Conservation (phyloP, 2,329 filamentous ascomycete genomes). For the Fusarium beomiforme region DNA sequence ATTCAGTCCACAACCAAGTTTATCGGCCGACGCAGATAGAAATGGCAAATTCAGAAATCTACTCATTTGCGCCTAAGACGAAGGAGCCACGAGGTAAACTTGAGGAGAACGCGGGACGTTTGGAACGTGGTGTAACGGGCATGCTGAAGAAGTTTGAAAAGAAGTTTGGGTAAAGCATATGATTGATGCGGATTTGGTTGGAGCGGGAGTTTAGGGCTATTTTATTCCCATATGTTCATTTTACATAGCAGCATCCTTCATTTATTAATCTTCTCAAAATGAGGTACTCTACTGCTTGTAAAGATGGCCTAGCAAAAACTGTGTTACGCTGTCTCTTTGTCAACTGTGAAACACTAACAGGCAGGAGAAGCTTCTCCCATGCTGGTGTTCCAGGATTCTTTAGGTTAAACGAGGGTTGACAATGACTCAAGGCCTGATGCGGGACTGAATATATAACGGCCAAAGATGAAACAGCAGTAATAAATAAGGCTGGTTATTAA, state of each 20-base stretch:
- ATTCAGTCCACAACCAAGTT: slow-evolving; percentile 72
- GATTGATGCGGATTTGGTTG: not conserved
- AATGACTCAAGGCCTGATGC: not conserved
- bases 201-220: slow-evolving; percentile 23
- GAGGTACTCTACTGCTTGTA: not conserved
- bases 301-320: not conserved
- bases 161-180: slow-evolving; percentile 65
- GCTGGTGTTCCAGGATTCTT: not conserved
- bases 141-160: slow-evolving; percentile 84
- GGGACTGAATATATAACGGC: not conserved
- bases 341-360: not conserved
- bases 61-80: slow-evolving; percentile 54
- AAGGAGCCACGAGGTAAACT: slow-evolving; percentile 61
- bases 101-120: slow-evolving; percentile 70
- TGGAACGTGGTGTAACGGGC: slow-evolving; percentile 76
- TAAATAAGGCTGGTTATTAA: not conserved
- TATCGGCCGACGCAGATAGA: slow-evolving; percentile 76
- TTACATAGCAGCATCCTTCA: not conserved
- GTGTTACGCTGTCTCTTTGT: not conserved
- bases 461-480: not conserved
- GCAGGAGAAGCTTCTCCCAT: not conserved
- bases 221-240: slow-evolving; percentile 20
- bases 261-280: not conserved
- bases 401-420: not conserved
- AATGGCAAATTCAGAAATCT: slow-evolving; percentile 47